Base-by-base conservation (phyloP, 2,329 filamentous ascomycete genomes). In the Apiospora marii region DNA sequence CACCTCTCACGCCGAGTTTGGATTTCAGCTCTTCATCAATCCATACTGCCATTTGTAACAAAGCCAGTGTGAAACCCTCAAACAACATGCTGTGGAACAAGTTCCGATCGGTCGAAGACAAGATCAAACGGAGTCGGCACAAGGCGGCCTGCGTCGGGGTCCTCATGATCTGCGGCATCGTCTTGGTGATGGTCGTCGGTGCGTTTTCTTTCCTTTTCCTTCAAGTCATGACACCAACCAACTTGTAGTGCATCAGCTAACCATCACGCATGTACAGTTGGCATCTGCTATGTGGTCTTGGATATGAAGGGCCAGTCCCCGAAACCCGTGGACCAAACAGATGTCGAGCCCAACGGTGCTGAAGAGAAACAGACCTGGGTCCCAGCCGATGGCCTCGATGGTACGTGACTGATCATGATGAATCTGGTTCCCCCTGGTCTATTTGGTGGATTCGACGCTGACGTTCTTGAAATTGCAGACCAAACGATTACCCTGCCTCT, bases 121-220 rank as follows among this genome's bases (percentile, higher is more conserved):
- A 58, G 46, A 8, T 70, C 14, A 41, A 27, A 51, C 46, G 14
- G 14, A 43, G 19, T n/a, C 27, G 48, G 27, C 48, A 70, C 19
- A 70, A 58, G 48, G n/a, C 8, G 12, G 68, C 68, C 16, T 70
- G 68, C 34, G 4, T 58, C 8, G 68, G 68, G 7, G 12, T 70
- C 24, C 16, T 44, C 14, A 5, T 44, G 13, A 24, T 70, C 48
- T 70, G 68, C 24, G 34, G 68, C 34, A 43, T 70, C n/a, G 68
- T 48, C 14, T 22, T 34, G 19, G 10, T 41, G 68, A 44, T 51
- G 12, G 48, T 70, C 8, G 13, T 70, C 22, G n/a, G 68, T 70
- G 41, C 4, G 68, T 19, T 19, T 12, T 16, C 37, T 37, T 13
- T 53, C 68, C 46, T 24, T 41, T 10, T 7, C 10, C 27, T 30